Conservation (phyloP, 805 yeast species). For the Pichia heedii region DNA sequence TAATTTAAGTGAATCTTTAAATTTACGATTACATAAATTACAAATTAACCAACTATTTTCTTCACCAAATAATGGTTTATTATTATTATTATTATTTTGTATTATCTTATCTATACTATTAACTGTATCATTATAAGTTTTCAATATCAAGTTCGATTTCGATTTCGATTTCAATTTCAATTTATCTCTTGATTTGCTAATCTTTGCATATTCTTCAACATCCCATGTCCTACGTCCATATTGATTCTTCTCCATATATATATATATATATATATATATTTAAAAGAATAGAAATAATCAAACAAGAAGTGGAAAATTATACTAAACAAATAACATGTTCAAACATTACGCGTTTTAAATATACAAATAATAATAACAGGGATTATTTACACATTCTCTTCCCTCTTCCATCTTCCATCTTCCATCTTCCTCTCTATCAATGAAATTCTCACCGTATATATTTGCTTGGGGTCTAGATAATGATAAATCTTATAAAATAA, state of each 20-base stretch:
- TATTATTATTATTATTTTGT: background rate
- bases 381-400: too few relatives aligned
- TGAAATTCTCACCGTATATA: conserved; percentile 20
- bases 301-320: too few relatives aligned
- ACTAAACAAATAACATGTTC: too few relatives aligned
- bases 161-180: too few relatives aligned
- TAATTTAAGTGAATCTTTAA: conserved; percentile 72
- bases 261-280: background rate
- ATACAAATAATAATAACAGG: too few relatives aligned
- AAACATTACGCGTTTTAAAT: background rate
- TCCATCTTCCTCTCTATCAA: background rate
- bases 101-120: conserved; percentile 3
- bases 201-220: conserved; percentile 48
- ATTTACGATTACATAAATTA: conserved; percentile 68
- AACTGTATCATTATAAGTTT: too few relatives aligned
- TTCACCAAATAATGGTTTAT: conserved; percentile 1
- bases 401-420: background rate
- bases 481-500: conserved; percentile 11
- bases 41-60: conserved; percentile 78
- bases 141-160: too few relatives aligned
- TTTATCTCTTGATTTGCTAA: conserved; percentile 7
- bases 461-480: conserved; percentile 24
- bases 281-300: background rate
- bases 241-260: conserved; percentile 5
- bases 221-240: conserved; percentile 69